Conservation (phyloP, 306 rosid species). For the Vigna hirtella region DNA sequence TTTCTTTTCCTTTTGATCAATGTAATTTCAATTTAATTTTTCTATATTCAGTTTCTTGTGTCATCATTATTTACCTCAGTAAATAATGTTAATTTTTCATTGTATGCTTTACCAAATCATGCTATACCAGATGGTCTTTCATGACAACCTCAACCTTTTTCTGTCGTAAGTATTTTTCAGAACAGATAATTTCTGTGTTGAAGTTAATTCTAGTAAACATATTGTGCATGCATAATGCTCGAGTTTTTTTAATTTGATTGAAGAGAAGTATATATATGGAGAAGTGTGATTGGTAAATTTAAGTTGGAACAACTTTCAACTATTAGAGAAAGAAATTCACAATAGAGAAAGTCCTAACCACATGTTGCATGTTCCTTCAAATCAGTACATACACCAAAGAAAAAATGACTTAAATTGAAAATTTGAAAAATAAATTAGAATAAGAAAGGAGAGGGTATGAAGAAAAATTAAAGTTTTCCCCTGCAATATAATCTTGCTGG, state of each 20-base stretch:
- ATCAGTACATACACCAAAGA: background rate
- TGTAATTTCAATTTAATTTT: background rate
- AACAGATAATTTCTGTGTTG: too few species aligned
- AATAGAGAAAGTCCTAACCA: background rate
- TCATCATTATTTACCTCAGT: background rate
- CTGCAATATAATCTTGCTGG: background rate
- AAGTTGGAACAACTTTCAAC: background rate
- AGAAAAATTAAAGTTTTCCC: background rate
- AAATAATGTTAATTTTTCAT: background rate
- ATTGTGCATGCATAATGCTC: too few species aligned
- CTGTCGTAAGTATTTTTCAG: too few species aligned
- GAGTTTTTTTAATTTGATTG: too few species aligned
- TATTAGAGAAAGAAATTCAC: background rate
- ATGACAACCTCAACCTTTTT: too few species aligned
- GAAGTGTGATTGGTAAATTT: background rate
- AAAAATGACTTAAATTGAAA: background rate
- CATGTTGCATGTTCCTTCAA: background rate
- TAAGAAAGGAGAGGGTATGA: constrained; percentile 6
- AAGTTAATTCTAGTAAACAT: too few species aligned
- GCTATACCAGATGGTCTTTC: too few species aligned
- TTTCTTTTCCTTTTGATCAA: background rate
- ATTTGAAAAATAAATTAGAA: background rate
- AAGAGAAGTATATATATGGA: too few species aligned
- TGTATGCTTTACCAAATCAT: too few species aligned
- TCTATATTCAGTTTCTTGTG: too few species aligned